Conservation (phyloP, 2,329 filamentous ascomycete species). For the Cladophialophora yegresii region DNA sequence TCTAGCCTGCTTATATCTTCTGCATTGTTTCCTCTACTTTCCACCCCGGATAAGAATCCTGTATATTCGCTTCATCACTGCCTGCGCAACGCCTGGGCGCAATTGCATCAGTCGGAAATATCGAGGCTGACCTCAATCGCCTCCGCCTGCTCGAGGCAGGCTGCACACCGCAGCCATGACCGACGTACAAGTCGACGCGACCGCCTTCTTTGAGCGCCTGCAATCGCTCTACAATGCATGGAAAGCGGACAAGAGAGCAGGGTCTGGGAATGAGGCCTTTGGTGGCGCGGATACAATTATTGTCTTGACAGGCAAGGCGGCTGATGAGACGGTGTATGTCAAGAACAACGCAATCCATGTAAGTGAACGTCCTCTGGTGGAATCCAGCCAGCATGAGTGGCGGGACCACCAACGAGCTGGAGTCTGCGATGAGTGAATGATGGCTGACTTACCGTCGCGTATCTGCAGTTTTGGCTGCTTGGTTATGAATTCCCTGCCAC, state of each 20-base stretch:
- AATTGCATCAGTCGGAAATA: neutral
- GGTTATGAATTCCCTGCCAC: slow-evolving; percentile 98
- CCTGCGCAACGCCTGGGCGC: neutral
- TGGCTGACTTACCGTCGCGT: slow-evolving; percentile 2
- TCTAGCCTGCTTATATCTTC: neutral
- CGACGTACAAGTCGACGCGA: slow-evolving; percentile 91
- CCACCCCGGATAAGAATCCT: neutral
- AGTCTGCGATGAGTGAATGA: neutral
- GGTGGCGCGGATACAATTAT: slow-evolving; percentile 82
- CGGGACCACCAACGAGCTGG: neutral
- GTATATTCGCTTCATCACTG: neutral
- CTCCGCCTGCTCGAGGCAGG: slow-evolving; percentile 29
- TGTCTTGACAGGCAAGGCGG: slow-evolving; percentile 91
- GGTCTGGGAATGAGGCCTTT: slow-evolving; percentile 64
- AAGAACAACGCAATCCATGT: slow-evolving; percentile 98
- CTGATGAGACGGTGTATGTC: slow-evolving; percentile 78
- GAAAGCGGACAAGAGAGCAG: slow-evolving; percentile 92
- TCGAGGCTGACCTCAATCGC: neutral
- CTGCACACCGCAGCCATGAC: slow-evolving; percentile 53
- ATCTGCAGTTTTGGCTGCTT: slow-evolving; percentile 84
- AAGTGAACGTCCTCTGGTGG: slow-evolving; percentile 44
- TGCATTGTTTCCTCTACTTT: neutral
- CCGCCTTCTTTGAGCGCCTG: slow-evolving; percentile 89
- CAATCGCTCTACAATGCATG: slow-evolving; percentile 84
- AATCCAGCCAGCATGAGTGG: neutral